Base-by-base conservation (phyloP, 2,329 filamentous ascomycete genomes). In the Macroventuria anomochaeta region DNA sequence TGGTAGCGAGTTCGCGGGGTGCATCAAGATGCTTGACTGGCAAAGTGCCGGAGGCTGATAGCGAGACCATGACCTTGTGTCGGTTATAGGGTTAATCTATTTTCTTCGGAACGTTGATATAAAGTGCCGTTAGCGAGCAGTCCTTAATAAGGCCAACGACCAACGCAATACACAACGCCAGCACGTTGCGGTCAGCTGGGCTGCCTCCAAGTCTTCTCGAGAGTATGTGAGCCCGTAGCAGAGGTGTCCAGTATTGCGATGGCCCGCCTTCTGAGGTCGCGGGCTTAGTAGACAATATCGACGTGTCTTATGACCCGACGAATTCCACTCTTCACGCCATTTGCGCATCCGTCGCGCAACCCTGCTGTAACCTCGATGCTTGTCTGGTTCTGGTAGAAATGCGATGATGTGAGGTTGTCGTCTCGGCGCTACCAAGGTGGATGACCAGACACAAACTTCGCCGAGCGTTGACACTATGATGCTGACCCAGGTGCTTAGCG, bases 71-170 rank as follows among this genome's bases (percentile, higher is more conserved):
- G 37, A 13, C 50, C 11, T 23, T 23, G 47, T 37, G 26, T 46
- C 43, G 49, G 44, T 38, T 52, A 47, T 46, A 46, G 34, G 43
- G 34, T 40, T 56, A 67, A 67, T 67, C 32, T 64, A 62, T 49
- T 37, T 44, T 40, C 37, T 48, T 59, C 56, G 64, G 61, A 54
- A 58, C 44, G 18, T 40, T 39, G 34, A 55, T 18, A 23, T 50
- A 11, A 46, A 53, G 28, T 58, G 44, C 61, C 64, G 62, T 53
- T 59, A 67, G 64, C 59, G 62, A 63, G 26, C 5, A 36, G 18
- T 20, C 40, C 34, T 49, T 44, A 49, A 40, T 49, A 34, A 49
- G 7, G n/a, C 13, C 23, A 18, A 54, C 13, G 10, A 10, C 6
- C 7, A 33, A 29, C 18, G 23, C 13, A 26, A 10, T 7, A 8